Base-by-base conservation (phyloP, 208 protist species). In the Crithidia brevicula region DNA sequence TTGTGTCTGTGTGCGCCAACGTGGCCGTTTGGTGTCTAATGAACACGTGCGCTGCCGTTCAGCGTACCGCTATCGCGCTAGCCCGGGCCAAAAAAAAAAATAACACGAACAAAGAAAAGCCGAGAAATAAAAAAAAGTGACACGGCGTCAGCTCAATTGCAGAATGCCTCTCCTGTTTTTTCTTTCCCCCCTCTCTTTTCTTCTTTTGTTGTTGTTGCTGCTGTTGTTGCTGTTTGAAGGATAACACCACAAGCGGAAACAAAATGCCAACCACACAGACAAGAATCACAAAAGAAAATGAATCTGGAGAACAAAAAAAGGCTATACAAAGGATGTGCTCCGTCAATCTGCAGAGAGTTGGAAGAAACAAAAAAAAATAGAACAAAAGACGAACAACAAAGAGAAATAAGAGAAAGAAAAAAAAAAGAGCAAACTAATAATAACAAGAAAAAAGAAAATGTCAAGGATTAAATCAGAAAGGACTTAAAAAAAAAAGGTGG, bases 291-390 rank as follows among this genome's bases (percentile, higher is more conserved):
- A n/a, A n/a, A n/a, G n/a, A n/a, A n/a, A n/a, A 42, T 13, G 13
- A 42, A 42, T 42, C 36, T 42, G 36, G 9, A 13, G 13, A 42
- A 42, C 7, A 42, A 42, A 42, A 42, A 42, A 42, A 42, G 16
- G 22, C 18, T n/a, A n/a, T 20, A 49, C 16, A 49, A 20, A n/a
- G n/a, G n/a, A n/a, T n/a, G n/a, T n/a, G n/a, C n/a, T n/a, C n/a
- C n/a, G n/a, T n/a, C n/a, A n/a, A n/a, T n/a, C n/a, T n/a, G 36
- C 1, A 1, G 46, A 2, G 46, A 51, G 18, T 53, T 46, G 2
- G 67, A 78, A 78, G 43, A 51, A 52, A 63, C 50, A 64, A 60
- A n/a, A 25, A 34, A 75, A 61, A 54, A 42, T 10, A 54, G 15
- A 54, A 69, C 22, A 69, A 68, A 61, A 67, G 62, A 58, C 11